Evolutionary conservation across 345 rosid genomes (phyloP), one percentile per base, ranked within the genome.

Genomic region (Heritiera fomes): DNA sequence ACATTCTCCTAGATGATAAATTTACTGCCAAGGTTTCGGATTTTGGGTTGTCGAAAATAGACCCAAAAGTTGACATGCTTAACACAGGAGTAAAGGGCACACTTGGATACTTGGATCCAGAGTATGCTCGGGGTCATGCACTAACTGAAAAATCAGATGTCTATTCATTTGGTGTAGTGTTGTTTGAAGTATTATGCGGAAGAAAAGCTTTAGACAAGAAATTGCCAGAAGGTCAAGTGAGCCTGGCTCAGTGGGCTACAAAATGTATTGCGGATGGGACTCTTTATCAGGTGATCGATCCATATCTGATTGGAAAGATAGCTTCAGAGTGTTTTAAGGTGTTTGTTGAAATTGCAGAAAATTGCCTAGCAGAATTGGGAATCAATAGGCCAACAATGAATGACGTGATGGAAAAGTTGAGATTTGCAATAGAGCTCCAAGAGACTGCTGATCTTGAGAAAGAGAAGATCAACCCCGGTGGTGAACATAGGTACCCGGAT

Each of bases 161-260:
- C 0, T 82, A 79, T 56, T 77, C 87, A 38, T 79, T 79, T 15
- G 87, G 87, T 10, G 85, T 82, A 5, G 85, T 82, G 18, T 58
- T 85, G 20, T 76, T 79, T 3, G 87, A 85, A 52, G 73, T 80
- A 2, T 6, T 81, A 17, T 78, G 80, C 28, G 86, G 66, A 38
- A 69, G 79, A 40, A 79, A 83, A 1, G 77, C 80, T 11, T 2
- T 80, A 17, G 49, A 43, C 32, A 78, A 46, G 15, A 58, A 55
- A 13, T 40, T 41, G 32, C 40, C 43, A 0, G 70, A 72, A 41
- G 28, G 20, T 68, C 55, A 78, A 28, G 70, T 62, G 50, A 78
- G 63, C 69, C 28, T 83, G 12, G 84, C 77, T 2, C 63, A 41
- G 9, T 71, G 79, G 83, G 81, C 83, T 2, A 45, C 41, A 8